Percentiles rank a stretch among this genome's conserved stretches.
phyloP scores from a whole-genome alignment of 768 basidiomycete genomes.

The Lyophyllum atratum region DNA sequence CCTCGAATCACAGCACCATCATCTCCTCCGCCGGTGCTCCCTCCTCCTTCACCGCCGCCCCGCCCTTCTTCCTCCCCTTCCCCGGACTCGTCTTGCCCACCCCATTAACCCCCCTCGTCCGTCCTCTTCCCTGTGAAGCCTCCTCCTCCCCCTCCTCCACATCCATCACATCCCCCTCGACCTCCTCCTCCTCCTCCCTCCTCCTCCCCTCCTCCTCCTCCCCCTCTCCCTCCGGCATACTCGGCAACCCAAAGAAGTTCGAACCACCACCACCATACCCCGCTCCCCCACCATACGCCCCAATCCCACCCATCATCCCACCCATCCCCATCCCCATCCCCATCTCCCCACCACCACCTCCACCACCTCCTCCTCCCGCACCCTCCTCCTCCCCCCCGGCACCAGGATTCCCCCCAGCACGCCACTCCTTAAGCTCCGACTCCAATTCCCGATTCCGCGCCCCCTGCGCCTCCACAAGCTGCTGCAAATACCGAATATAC shows the following conservation, averaged over 20 bases:
- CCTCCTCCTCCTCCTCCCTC: neutral
- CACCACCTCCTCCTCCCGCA: neutral
- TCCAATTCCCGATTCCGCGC: conserved; percentile 80
- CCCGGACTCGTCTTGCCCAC: conserved; percentile 9
- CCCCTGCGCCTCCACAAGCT: conserved; percentile 80
- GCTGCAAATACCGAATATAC: conserved; percentile 83
- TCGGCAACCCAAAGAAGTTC: conserved; percentile 25
- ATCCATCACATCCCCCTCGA: conserved; percentile 14
- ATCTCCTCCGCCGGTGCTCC: conserved; percentile 19
- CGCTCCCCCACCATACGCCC: conserved; percentile 7
- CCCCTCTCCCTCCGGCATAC: conserved; percentile 28
- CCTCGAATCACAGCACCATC: conserved; percentile 23
- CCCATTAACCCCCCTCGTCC: conserved; percentile 17
- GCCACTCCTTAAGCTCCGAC: conserved; percentile 57
- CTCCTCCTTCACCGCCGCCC: conserved; percentile 15
- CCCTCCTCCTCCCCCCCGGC: neutral
- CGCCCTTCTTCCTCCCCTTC: conserved; percentile 7
- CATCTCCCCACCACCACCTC: conserved; percentile 2
- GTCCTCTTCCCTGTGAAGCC: conserved; percentile 3
- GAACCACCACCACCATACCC: conserved; percentile 2
- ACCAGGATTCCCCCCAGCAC: conserved; percentile 20
- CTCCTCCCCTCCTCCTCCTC: conserved; percentile 10
- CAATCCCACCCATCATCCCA: neutral
- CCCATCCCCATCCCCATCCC: conserved; percentile 10
- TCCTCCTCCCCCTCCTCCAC: conserved; percentile 15